These are phyloP conservation scores for Lipomyces yamadae DNA, from an alignment of 805 yeast genomes.

Conservation along the genomic window DNA sequence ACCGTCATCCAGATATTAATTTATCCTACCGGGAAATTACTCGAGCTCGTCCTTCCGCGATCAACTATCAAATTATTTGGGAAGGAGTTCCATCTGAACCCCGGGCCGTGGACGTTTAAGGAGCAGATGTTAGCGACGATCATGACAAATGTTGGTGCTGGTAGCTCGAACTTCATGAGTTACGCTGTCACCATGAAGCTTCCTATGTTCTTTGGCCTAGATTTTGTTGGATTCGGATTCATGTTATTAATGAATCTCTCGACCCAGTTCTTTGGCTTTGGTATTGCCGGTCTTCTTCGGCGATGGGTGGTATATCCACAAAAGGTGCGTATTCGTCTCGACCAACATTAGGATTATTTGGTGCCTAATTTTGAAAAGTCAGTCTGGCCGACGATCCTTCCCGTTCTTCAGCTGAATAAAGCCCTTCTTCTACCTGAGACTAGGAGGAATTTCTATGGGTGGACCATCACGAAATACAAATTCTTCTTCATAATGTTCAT, in stretches of 20 bases:
- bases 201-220: slow-evolving; percentile 18
- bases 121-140: slow-evolving; percentile 68
- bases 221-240: slow-evolving; percentile 23
- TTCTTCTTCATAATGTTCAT: slow-evolving; percentile 53
- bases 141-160: slow-evolving; percentile 38
- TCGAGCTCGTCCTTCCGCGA: slow-evolving; percentile 53
- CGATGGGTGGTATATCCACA: slow-evolving; percentile 63
- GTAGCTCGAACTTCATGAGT: slow-evolving; percentile 49
- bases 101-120: slow-evolving; percentile 66
- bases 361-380: slow-evolving; percentile 45
- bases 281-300: slow-evolving; percentile 66
- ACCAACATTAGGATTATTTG: too few relatives aligned
- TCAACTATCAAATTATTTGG: slow-evolving; percentile 56
- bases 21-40: slow-evolving; percentile 60
- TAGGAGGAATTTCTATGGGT: slow-evolving; percentile 50
- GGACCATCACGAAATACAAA: slow-evolving; percentile 60
- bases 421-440: slow-evolving; percentile 44
- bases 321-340: too few relatives aligned
- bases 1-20: slow-evolving; percentile 63
- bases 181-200: slow-evolving; percentile 48
- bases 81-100: slow-evolving; percentile 54
- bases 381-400: slow-evolving; percentile 72
- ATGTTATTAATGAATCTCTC: slow-evolving; percentile 19
- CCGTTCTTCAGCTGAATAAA: slow-evolving; percentile 59
- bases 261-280: slow-evolving; percentile 67